These are phyloP conservation scores for Zangia roseola DNA, from an alignment of 768 basidiomycete species.

Conservation along the genomic window DNA sequence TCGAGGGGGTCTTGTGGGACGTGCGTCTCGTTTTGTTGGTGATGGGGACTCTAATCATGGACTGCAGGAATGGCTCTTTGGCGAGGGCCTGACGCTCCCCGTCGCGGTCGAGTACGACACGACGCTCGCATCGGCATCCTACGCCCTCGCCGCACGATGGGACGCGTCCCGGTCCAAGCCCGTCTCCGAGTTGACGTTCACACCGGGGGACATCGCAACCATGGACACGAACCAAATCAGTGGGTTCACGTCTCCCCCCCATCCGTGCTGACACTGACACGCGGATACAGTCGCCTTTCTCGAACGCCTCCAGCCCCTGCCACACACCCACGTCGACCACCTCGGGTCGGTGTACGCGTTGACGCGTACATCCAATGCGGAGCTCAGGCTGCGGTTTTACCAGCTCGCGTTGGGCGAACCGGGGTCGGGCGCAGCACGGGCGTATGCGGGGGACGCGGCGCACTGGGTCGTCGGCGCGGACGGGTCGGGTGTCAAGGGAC, in stretches of 20 bases:
- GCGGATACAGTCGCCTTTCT: constrained; percentile 69
- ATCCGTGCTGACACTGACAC: not conserved
- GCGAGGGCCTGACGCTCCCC: constrained; percentile 72
- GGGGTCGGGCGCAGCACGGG: constrained; percentile 43
- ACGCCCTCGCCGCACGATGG: constrained; percentile 73
- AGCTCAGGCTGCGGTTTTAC: constrained; percentile 79
- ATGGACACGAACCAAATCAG: constrained; percentile 80
- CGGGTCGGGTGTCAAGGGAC: constrained; percentile 62
- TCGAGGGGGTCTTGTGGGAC: constrained; percentile 77
- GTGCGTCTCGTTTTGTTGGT: constrained; percentile 39
- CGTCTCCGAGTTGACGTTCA: constrained; percentile 52
- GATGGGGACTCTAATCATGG: not conserved
- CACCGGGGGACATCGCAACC: constrained; percentile 52
- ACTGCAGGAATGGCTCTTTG: constrained; percentile 74
- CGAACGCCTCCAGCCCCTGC: constrained; percentile 72
- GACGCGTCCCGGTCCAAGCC: constrained; percentile 56
- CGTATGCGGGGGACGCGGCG: constrained; percentile 52
- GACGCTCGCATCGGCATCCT: constrained; percentile 66
- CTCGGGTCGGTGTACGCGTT: constrained; percentile 55
- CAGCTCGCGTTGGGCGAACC: constrained; percentile 59
- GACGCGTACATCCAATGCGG: constrained; percentile 60
- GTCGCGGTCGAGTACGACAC: constrained; percentile 74
- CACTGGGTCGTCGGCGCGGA: constrained; percentile 66
- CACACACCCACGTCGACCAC: constrained; percentile 53
- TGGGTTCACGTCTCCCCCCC: constrained; percentile 20